Percentiles rank a stretch among this genome's conserved stretches.
Evolutionary conservation across 192 early-diverging fungal genomes (phyloP).

Genomic region (Coemansia sp.): DNA sequence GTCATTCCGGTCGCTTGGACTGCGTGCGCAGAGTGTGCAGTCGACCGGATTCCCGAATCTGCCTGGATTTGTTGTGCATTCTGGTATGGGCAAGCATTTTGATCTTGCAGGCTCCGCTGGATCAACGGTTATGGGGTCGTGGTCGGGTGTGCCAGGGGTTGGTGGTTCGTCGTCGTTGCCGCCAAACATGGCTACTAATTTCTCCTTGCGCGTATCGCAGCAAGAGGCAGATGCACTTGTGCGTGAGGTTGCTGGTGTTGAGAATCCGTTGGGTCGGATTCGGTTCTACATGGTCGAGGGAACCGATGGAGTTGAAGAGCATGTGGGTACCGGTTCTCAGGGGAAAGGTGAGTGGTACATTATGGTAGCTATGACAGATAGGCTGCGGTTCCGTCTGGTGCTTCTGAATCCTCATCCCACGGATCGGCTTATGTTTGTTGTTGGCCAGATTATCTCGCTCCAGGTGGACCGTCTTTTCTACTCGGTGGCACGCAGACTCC

Average conservation of each 20-base stretch:
- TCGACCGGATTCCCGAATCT: conserved; percentile 2
- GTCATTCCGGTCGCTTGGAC: conserved; percentile 41
- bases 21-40: conserved; percentile 35
- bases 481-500: conserved; percentile 42
- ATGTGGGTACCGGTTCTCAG: conserved; percentile 10
- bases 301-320: conserved; percentile 45
- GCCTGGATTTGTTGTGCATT: conserved; percentile 32
- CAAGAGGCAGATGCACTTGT: conserved; percentile 44
- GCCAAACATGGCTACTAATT: conserved; percentile 26
- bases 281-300: conserved; percentile 54
- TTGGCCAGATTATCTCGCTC: conserved; percentile 46
- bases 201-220: conserved; percentile 46
- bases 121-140: neutral
- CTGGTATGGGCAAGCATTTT: conserved; percentile 1
- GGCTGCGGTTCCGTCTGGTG: conserved; percentile 49
- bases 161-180: neutral
- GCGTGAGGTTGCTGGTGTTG: conserved; percentile 36
- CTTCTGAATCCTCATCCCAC: conserved; percentile 34
- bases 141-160: neutral
- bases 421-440: conserved; percentile 29
- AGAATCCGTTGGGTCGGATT: conserved; percentile 32
- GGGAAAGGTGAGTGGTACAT: conserved; percentile 46
- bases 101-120: conserved; percentile 1
- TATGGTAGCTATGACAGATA: conserved; percentile 54
- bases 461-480: conserved; percentile 52